Evolutionary conservation across 1,284 basidiomycete genomes (phyloP).

Genomic region (Heterobasidion irregulare): DNA sequence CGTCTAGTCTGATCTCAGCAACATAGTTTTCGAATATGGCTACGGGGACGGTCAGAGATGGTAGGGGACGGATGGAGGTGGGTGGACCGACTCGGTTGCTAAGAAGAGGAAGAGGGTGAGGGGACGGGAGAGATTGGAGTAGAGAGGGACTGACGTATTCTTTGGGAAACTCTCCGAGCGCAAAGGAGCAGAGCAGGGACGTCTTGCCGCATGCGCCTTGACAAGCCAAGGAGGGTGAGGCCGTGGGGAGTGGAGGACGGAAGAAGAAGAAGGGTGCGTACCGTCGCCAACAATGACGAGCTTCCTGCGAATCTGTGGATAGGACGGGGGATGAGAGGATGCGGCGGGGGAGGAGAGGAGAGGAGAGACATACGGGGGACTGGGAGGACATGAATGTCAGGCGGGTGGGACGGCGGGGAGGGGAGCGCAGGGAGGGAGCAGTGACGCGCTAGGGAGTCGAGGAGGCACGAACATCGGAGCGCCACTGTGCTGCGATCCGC

Average conservation of each 20-base stretch:
- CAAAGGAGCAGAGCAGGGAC: slow-evolving; percentile 82
- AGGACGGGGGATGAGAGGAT: slow-evolving; percentile 3
- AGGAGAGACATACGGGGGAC: slow-evolving; percentile 29
- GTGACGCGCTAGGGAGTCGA: background rate
- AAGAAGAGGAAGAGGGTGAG: slow-evolving; percentile 6
- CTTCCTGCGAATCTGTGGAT: slow-evolving; percentile 70
- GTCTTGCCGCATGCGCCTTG: slow-evolving; percentile 82
- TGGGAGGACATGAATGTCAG: slow-evolving; percentile 32
- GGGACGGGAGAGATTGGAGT: slow-evolving; percentile 1
- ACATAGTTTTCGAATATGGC: slow-evolving; percentile 99
- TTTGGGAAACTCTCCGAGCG: slow-evolving; percentile 94
- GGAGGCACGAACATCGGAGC: background rate
- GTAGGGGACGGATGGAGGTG: background rate
- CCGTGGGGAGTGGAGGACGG: slow-evolving; percentile 12
- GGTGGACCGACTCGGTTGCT: slow-evolving; percentile 25
- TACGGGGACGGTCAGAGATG: slow-evolving; percentile 18
- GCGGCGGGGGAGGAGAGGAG: slow-evolving; percentile 4
- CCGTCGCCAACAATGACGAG: slow-evolving; percentile 94
- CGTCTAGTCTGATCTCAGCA: slow-evolving; percentile 94
- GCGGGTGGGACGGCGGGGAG: background rate
- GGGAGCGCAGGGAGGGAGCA: background rate
- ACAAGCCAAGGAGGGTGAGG: slow-evolving; percentile 9
- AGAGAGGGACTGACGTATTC: slow-evolving; percentile 62
- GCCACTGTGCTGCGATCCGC: too few relatives aligned
- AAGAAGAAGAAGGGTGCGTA: slow-evolving; percentile 18